Percentiles rank a stretch among this genome's conserved stretches.
phyloP scores from a whole-genome alignment of 768 basidiomycete genomes.

The Strobilomyces confusus region DNA sequence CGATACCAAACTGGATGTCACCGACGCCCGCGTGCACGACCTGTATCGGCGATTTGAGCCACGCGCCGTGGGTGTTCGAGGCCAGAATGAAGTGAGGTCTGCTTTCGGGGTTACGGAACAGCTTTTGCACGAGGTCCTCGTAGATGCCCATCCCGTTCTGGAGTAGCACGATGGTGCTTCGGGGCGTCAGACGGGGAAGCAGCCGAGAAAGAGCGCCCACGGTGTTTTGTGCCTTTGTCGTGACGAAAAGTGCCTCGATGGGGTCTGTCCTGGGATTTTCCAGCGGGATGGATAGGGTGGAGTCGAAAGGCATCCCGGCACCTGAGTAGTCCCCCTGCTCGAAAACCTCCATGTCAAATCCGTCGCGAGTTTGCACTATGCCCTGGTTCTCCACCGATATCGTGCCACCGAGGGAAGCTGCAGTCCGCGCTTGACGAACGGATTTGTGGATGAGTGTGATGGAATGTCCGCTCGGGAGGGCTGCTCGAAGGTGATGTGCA shows the following conservation, averaged over 20 bases:
- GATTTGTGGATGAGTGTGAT: slow-evolving; percentile 71
- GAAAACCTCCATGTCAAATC: slow-evolving; percentile 52
- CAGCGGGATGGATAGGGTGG: slow-evolving; percentile 11
- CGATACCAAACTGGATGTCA: slow-evolving; percentile 71
- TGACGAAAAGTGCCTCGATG: slow-evolving; percentile 80
- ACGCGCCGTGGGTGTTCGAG: slow-evolving; percentile 78
- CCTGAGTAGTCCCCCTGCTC: slow-evolving; percentile 24
- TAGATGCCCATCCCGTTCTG: slow-evolving; percentile 95
- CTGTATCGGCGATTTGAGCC: slow-evolving; percentile 46
- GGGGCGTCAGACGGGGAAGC: slow-evolving; percentile 54
- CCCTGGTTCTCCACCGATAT: slow-evolving; percentile 53
- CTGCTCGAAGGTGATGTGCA: slow-evolving; percentile 70
- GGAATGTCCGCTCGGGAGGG: slow-evolving; percentile 46
- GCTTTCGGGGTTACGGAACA: slow-evolving; percentile 68
- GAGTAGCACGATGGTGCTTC: slow-evolving; percentile 85
- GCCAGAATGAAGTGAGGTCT: slow-evolving; percentile 87
- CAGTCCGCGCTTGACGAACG: slow-evolving; percentile 33
- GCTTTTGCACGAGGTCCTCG: slow-evolving; percentile 59
- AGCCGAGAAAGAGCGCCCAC: slow-evolving; percentile 54
- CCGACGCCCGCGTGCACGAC: slow-evolving; percentile 72
- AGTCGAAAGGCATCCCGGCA: slow-evolving; percentile 17
- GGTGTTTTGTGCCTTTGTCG: slow-evolving; percentile 73
- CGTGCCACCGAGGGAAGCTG: slow-evolving; percentile 31
- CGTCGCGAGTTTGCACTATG: slow-evolving; percentile 36
- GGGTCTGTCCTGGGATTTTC: slow-evolving; percentile 18